phyloP scores from a whole-genome alignment of 1,139 yeast species.

The Debaryomyces robertsiae region DNA sequence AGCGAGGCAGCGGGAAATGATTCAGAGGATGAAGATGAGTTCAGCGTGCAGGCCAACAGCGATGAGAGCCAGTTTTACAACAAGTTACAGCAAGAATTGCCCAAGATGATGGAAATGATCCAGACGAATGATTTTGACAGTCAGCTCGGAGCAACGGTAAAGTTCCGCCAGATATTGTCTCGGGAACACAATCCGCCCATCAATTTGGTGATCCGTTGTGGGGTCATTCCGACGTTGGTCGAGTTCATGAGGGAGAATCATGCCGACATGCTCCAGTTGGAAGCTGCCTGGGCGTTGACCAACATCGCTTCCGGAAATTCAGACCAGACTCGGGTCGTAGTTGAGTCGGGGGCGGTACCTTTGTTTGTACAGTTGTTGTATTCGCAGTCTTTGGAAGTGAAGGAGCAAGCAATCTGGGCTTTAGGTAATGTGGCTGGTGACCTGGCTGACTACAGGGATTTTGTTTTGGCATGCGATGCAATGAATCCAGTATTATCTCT shows the following conservation, averaged over 20 bases:
- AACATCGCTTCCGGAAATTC: conserved; percentile 96
- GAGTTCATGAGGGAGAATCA: conserved; percentile 78
- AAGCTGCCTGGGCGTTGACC: conserved; percentile 99
- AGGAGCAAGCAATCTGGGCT: conserved; percentile 99
- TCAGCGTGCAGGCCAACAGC: conserved; percentile 25
- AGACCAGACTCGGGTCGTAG: conserved; percentile 86
- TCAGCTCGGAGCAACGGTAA: conserved; percentile 87
- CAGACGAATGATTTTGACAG: conserved; percentile 75
- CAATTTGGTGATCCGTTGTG: conserved; percentile 87
- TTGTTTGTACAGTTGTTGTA: conserved; percentile 78
- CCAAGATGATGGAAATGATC: conserved; percentile 82
- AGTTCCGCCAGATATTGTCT: conserved; percentile 89
- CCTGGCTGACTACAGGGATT: conserved; percentile 85
- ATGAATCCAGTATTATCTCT: conserved; percentile 83
- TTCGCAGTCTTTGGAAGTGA: conserved; percentile 85
- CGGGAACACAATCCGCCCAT: conserved; percentile 98
- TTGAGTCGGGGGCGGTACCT: conserved; percentile 93
- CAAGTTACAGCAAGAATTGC: conserved; percentile 75
- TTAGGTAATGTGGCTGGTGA: conserved; percentile 99
- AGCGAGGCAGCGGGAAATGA: conserved; percentile 37
- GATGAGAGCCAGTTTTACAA: conserved; percentile 55
- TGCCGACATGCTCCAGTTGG: conserved; percentile 88
- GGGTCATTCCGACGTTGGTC: conserved; percentile 90
- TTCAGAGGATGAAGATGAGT: conserved; percentile 50
- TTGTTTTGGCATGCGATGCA: conserved; percentile 81